Evolutionary conservation across 345 rosid genomes (phyloP).

Genomic region (Corchorus olitorius): DNA sequence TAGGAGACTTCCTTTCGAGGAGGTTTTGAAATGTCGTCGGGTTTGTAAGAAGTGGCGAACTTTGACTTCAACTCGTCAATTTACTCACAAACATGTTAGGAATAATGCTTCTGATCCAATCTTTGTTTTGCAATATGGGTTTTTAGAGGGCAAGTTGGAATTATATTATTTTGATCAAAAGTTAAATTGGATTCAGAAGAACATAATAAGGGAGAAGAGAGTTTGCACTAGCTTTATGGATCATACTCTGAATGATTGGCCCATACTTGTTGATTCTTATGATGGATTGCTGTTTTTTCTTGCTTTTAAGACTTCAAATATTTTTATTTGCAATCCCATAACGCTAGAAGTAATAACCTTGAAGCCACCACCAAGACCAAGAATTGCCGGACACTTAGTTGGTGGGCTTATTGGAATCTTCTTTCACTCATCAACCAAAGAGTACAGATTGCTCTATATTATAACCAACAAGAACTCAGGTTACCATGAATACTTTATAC

Average conservation of each 20-base stretch:
- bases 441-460: conserved; percentile 1
- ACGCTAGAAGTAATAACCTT: neutral
- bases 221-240: neutral
- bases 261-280: neutral
- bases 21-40: too few relatives aligned
- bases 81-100: too few relatives aligned
- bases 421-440: neutral
- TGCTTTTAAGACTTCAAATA: neutral
- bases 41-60: too few relatives aligned
- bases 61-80: too few relatives aligned
- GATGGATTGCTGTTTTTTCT: neutral
- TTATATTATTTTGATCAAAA: too few relatives aligned
- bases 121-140: too few relatives aligned
- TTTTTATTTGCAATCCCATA: neutral
- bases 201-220: neutral
- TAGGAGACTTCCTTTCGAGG: too few relatives aligned
- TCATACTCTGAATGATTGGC: neutral
- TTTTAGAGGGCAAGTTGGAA: too few relatives aligned
- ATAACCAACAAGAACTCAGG: neutral
- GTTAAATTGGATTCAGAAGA: neutral
- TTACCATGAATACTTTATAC: neutral
- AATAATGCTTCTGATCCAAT: too few relatives aligned
- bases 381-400: too few relatives aligned
- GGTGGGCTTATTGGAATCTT: neutral
- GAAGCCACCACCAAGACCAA: neutral